Evolutionary conservation across 2,329 filamentous ascomycete genomes (phyloP).

Genomic region (Verticillium albo-atrum): DNA sequence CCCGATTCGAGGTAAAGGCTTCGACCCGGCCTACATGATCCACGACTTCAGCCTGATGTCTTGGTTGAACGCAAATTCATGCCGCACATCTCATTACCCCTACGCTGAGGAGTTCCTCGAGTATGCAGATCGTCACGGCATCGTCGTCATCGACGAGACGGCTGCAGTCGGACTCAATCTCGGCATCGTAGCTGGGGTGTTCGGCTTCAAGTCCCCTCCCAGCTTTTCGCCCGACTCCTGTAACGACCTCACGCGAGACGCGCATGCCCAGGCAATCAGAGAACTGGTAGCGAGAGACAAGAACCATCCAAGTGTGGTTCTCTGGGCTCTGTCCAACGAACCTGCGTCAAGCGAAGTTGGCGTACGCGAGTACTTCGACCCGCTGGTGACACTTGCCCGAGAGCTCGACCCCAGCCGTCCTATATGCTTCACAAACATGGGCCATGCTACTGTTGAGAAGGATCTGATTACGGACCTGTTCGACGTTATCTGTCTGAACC

Average conservation of each 20-base stretch:
- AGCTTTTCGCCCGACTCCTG: slow-evolving; percentile 15
- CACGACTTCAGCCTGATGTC: slow-evolving; percentile 23
- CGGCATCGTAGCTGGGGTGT: slow-evolving; percentile 9
- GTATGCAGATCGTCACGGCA: slow-evolving; percentile 21
- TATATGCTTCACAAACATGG: slow-evolving; percentile 18
- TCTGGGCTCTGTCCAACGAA: slow-evolving; percentile 20
- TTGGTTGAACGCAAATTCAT: slow-evolving; percentile 25
- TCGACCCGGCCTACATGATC: slow-evolving; percentile 23
- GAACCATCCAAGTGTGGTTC: slow-evolving; percentile 20
- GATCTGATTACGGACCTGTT: slow-evolving; percentile 19
- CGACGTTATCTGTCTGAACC: slow-evolving; percentile 21
- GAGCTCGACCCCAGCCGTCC: slow-evolving; percentile 19
- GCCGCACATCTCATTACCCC: slow-evolving; percentile 24
- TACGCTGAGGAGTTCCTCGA: slow-evolving; percentile 23
- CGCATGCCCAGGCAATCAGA: slow-evolving; percentile 16
- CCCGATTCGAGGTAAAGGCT: slow-evolving; percentile 20
- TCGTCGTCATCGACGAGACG: slow-evolving; percentile 22
- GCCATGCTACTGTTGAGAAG: slow-evolving; percentile 3
- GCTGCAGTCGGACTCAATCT: slow-evolving; percentile 21
- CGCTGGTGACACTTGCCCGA: slow-evolving; percentile 15
- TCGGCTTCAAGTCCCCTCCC: slow-evolving; percentile 3
- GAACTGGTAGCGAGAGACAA: slow-evolving; percentile 21
- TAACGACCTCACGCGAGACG: slow-evolving; percentile 10
- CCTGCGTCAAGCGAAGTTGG: slow-evolving; percentile 15
- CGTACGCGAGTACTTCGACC: slow-evolving; percentile 18